Percentiles rank a stretch among this genome's conserved stretches.
phyloP scores from a whole-genome alignment of 306 rosid species.

The Acacia confusa region DNA sequence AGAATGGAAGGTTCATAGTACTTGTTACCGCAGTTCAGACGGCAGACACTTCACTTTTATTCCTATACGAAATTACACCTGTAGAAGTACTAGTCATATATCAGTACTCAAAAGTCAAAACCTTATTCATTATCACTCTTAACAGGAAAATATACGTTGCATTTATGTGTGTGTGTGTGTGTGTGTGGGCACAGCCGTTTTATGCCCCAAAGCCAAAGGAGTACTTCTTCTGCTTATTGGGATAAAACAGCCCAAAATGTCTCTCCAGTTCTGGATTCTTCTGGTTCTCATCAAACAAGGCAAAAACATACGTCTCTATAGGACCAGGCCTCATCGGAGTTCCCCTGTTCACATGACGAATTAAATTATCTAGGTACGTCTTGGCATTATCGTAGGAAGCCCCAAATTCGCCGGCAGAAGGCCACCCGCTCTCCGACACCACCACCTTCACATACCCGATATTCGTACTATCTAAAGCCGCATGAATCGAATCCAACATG shows the following conservation, averaged over 20 bases:
- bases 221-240: constrained; percentile 43
- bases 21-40: no score
- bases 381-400: constrained; percentile 50
- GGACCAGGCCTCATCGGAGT: constrained; percentile 60
- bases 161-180: no score
- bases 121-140: background rate
- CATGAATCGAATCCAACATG: constrained; percentile 52
- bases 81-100: background rate
- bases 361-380: constrained; percentile 47
- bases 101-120: background rate
- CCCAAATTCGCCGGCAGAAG: constrained; percentile 52
- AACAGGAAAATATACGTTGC: no score
- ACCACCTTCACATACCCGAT: constrained; percentile 60
- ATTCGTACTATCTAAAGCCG: constrained; percentile 52
- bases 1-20: no score
- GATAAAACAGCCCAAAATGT: constrained; percentile 43
- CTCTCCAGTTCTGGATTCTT: constrained; percentile 39
- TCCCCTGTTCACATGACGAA: constrained; percentile 52
- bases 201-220: constrained; percentile 41
- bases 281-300: constrained; percentile 47
- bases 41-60: background rate
- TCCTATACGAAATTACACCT: background rate
- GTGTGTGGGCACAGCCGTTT: background rate
- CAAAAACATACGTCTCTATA: constrained; percentile 42
- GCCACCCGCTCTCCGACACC: constrained; percentile 79